These are phyloP conservation scores for Annulohypoxylon stygium DNA, from an alignment of 495 filamentous ascomycete species.

Conservation along the genomic window DNA sequence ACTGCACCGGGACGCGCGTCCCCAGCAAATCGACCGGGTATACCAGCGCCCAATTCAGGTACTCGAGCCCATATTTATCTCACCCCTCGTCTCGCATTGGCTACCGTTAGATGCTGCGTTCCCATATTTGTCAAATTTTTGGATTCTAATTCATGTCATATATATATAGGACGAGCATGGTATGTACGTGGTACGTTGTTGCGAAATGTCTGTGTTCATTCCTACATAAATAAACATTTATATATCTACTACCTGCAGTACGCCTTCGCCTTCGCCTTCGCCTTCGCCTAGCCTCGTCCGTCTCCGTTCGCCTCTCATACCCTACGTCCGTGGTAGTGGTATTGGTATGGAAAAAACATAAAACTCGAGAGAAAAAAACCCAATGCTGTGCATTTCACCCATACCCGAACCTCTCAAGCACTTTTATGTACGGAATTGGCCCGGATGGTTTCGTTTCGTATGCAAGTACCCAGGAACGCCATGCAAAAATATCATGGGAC, in stretches of 20 bases:
- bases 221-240: too few species aligned
- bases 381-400: background rate
- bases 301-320: too few species aligned
- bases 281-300: too few species aligned
- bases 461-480: constrained; percentile 45
- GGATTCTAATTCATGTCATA: background rate
- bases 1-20: background rate
- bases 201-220: too few species aligned
- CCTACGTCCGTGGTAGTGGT: background rate
- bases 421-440: constrained; percentile 1
- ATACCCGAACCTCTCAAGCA: background rate
- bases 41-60: background rate
- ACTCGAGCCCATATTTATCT: background rate
- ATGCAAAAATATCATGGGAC: constrained; percentile 35
- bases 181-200: too few species aligned
- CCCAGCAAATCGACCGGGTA: background rate
- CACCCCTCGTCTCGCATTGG: background rate
- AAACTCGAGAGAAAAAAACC: background rate
- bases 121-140: background rate
- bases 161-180: background rate
- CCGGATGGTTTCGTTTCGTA: constrained; percentile 24
- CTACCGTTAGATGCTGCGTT: too few species aligned
- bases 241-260: background rate
- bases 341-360: background rate
- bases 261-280: background rate